phyloP scores from a whole-genome alignment of 768 basidiomycete species.

The Russula foetens region DNA sequence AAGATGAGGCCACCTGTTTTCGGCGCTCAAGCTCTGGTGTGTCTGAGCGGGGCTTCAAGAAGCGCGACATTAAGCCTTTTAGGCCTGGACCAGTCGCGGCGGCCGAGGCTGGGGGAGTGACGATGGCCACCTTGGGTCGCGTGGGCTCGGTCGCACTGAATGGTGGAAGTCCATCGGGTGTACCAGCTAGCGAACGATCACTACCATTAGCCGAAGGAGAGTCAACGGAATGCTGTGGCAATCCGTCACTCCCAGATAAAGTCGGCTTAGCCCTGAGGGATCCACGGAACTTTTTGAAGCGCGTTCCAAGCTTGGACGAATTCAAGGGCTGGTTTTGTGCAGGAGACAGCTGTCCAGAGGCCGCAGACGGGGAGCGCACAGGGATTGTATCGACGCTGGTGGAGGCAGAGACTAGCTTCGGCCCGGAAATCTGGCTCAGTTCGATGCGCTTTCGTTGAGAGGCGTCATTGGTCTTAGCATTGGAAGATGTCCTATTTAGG shows the following conservation, averaged over 20 bases:
- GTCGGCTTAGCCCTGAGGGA: conserved; percentile 52
- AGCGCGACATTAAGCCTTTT: conserved; percentile 76
- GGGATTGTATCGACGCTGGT: conserved; percentile 32
- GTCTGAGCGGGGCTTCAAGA: conserved; percentile 39
- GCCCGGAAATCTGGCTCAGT: conserved; percentile 33
- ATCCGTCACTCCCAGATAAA: conserved; percentile 42
- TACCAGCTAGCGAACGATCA: conserved; percentile 28
- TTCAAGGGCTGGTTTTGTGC: conserved; percentile 13
- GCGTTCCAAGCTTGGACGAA: conserved; percentile 56
- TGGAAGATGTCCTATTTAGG: conserved; percentile 35
- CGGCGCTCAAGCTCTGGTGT: conserved; percentile 25
- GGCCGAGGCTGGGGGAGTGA: conserved; percentile 63
- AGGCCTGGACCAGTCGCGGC: conserved; percentile 65
- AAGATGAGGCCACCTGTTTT: background rate
- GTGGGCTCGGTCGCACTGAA: conserved; percentile 44
- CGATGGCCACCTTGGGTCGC: conserved; percentile 45
- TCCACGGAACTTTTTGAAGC: conserved; percentile 65
- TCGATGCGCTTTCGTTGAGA: conserved; percentile 28
- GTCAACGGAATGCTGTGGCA: conserved; percentile 38
- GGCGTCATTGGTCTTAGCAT: conserved; percentile 25
- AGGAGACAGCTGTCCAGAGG: conserved; percentile 18
- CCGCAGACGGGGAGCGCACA: conserved; percentile 22
- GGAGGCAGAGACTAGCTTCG: conserved; percentile 34
- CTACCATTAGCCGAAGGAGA: conserved; percentile 30
- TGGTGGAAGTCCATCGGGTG: conserved; percentile 30